Evolutionary conservation across 2,329 filamentous ascomycete species (phyloP), one percentile per base, ranked within the genome.

Genomic region (Fusarium oxysporum): DNA sequence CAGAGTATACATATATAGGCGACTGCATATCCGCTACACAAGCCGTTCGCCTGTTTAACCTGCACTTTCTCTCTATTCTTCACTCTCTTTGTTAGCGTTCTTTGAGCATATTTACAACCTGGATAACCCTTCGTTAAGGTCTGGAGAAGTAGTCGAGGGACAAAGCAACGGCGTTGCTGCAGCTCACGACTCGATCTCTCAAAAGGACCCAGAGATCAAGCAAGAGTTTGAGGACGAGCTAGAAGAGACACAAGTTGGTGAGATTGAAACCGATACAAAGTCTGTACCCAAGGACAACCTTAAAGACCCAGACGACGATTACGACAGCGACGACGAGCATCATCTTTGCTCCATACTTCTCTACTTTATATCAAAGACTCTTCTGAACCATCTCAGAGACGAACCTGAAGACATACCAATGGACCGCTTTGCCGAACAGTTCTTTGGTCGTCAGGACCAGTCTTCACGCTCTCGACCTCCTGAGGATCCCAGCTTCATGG

Each of bases 371-470:
- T 72, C 72, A 41, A 74, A 74, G 65, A 74, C 65, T 47, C 60
- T 74, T 8, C 47, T 74, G 9, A 55, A 47, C 23, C 68, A 74
- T 53, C 38, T 74, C 3, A 62, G n/a, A 40, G 25, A 72, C 43
- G 37, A 53, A 3, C 40, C 44, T 9, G 44, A 62, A 23, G 53
- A 60, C 14, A 30, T 25, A 13, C 37, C 38, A 17, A 77, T 77
- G 76, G 75, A 77, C 21, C 70, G 71, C 21, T 75, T 77, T 57
- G 66, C 76, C 21, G 70, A 77, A 25, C 76, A 77, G 19, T 38
- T 77, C 43, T 73, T 77, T 43, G 74, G 74, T 25, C 59, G 73
- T 6, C 70, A 72, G 37, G 60, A 63, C n/a, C 67, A 54, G 25
- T 38, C 66, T 41, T 62, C 71, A 16, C 62, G 67, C 5, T 51